Evolutionary conservation across 257 asterid species (phyloP).

Genomic region (Penstemon barbatus): DNA sequence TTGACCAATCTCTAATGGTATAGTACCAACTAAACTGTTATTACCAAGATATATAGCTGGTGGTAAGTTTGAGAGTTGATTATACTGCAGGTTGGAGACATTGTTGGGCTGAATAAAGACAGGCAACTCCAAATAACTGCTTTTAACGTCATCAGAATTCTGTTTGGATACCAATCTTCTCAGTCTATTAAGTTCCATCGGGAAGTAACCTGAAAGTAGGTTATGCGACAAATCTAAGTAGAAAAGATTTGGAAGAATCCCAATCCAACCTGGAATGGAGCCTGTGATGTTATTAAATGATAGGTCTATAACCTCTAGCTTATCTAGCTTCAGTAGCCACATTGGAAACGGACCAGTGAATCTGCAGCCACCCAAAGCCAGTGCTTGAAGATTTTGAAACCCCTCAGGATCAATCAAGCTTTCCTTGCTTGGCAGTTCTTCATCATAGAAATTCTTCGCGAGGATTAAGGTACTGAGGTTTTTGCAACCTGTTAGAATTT

Average conservation of each 20-base stretch:
- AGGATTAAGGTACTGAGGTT: conserved; percentile 65
- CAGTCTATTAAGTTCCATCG: conserved; percentile 51
- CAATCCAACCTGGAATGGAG: conserved; percentile 74
- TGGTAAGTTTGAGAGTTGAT: conserved; percentile 79
- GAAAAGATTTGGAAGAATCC: conserved; percentile 64
- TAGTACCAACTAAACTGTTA: conserved; percentile 61
- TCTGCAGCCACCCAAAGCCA: conserved; percentile 75
- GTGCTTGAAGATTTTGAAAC: conserved; percentile 60
- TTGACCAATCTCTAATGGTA: conserved; percentile 71
- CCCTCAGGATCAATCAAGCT: conserved; percentile 44
- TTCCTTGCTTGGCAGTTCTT: conserved; percentile 52
- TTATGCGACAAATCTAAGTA: conserved; percentile 82
- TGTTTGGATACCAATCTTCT: conserved; percentile 53
- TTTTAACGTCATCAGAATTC: conserved; percentile 48
- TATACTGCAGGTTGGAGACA: conserved; percentile 73
- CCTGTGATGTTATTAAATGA: conserved; percentile 65
- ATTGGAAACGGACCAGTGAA: conserved; percentile 65
- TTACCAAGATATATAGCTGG: conserved; percentile 70
- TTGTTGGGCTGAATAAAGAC: conserved; percentile 83
- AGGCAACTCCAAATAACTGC: conserved; percentile 79
- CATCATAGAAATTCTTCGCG: conserved; percentile 69
- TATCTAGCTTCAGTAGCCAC: conserved; percentile 58
- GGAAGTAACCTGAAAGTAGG: conserved; percentile 64
- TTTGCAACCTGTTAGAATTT: conserved; percentile 65
- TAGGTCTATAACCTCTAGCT: conserved; percentile 75